phyloP scores from a whole-genome alignment of 306 rosid species.

The Cucumis cinereus region DNA sequence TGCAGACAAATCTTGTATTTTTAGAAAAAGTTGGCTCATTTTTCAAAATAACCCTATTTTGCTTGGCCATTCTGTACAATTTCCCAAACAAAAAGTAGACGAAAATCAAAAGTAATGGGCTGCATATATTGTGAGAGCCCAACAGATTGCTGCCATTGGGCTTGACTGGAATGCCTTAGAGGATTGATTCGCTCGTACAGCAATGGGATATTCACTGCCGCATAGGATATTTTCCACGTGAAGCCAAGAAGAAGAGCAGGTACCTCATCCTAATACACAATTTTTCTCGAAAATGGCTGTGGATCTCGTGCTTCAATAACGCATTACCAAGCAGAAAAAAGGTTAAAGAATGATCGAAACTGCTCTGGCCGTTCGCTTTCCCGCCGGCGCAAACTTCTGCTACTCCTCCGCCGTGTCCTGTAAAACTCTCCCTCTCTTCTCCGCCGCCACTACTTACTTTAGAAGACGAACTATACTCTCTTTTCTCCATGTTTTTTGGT shows the following conservation, averaged over 20 bases:
- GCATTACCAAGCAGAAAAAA: background rate
- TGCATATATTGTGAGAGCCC: background rate
- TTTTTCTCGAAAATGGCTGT: background rate
- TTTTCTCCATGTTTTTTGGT: background rate
- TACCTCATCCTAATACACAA: background rate
- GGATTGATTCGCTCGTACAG: background rate
- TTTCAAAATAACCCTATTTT: too few species aligned
- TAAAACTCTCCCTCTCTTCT: conserved; percentile 17
- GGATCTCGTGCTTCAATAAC: conserved; percentile 4
- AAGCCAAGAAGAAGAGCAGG: background rate
- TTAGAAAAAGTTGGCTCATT: too few species aligned
- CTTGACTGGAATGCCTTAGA: background rate
- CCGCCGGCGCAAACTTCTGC: conserved; percentile 35
- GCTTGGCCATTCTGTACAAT: too few species aligned
- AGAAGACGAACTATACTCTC: background rate
- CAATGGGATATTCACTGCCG: background rate
- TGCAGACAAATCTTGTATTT: too few species aligned
- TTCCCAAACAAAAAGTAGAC: too few species aligned
- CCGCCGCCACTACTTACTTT: background rate
- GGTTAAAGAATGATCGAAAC: conserved; percentile 47
- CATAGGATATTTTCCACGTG: conserved; percentile 3
- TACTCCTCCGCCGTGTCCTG: conserved; percentile 29
- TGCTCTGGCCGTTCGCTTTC: conserved; percentile 54
- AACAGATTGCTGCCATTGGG: background rate
- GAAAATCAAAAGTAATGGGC: background rate